Evolutionary conservation across 179 eudicot species (phyloP).

Genomic region (Beta corolliflora): DNA sequence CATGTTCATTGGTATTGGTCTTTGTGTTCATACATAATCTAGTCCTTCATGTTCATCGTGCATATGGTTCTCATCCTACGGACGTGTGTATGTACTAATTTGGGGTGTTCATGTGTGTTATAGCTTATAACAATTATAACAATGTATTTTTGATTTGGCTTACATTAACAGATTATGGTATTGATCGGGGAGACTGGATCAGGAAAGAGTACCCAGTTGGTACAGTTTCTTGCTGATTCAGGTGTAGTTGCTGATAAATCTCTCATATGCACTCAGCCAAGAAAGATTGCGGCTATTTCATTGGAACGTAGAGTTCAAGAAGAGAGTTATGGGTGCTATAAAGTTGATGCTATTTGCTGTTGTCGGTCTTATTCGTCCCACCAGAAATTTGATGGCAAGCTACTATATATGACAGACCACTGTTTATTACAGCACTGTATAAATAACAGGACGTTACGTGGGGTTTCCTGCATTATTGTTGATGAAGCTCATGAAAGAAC

Average conservation of each 20-base stretch:
- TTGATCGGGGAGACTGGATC: slow-evolving; percentile 97
- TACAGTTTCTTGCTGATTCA: slow-evolving; percentile 90
- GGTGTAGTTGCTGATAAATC: slow-evolving; percentile 57
- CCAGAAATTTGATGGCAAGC: slow-evolving; percentile 42
- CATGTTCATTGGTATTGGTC: no score
- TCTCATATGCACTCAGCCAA: slow-evolving; percentile 89
- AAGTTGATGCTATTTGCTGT: slow-evolving; percentile 39
- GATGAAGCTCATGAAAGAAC: slow-evolving; percentile 99
- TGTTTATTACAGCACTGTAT: slow-evolving; percentile 89
- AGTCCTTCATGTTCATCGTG: no score
- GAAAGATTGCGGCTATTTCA: slow-evolving; percentile 86
- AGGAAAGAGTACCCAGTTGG: slow-evolving; percentile 95
- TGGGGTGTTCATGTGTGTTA: no score
- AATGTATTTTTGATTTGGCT: background rate
- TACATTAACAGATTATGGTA: slow-evolving; percentile 61
- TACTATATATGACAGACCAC: slow-evolving; percentile 83
- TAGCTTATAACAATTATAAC: no score
- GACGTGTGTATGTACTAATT: no score
- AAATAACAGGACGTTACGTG: slow-evolving; percentile 57
- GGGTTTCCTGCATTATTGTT: slow-evolving; percentile 77
- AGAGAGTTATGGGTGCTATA: slow-evolving; percentile 70
- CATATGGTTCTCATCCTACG: no score
- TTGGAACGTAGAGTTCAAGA: slow-evolving; percentile 76
- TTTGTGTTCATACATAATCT: no score
- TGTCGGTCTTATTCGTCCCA: slow-evolving; percentile 54